Percentiles rank a stretch among this genome's conserved stretches.
phyloP scores from a whole-genome alignment of 768 basidiomycete species.

The Suillus sp. region DNA sequence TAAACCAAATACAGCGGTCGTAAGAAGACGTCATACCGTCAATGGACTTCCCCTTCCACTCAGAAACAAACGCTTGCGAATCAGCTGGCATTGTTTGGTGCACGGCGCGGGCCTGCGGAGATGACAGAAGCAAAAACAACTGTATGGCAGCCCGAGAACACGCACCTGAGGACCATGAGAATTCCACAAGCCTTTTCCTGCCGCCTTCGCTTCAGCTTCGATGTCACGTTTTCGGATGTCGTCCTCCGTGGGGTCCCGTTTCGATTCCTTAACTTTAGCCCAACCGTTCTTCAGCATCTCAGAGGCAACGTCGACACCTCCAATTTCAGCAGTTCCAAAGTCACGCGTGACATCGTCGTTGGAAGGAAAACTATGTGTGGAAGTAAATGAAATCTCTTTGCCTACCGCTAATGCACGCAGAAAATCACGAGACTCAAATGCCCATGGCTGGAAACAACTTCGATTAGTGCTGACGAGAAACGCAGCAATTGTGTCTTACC shows the following conservation, averaged over 20 bases:
- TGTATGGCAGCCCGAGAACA: constrained; percentile 1
- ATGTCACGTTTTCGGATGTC: constrained; percentile 70
- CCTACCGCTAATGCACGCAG: constrained; percentile 84
- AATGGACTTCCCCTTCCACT: constrained; percentile 90
- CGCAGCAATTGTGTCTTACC: constrained; percentile 41
- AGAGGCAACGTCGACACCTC: constrained; percentile 67
- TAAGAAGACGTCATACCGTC: constrained; percentile 58
- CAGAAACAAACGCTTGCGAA: constrained; percentile 82
- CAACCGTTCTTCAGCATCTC: constrained; percentile 90
- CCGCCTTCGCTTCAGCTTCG: constrained; percentile 73
- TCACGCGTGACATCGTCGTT: constrained; percentile 80
- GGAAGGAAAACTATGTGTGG: constrained; percentile 76
- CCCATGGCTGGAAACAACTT: constrained; percentile 64
- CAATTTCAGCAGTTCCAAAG: constrained; percentile 74
- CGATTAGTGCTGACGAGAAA: constrained; percentile 12
- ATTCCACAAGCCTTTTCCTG: constrained; percentile 86
- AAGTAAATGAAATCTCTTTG: constrained; percentile 84
- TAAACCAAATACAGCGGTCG: neutral
- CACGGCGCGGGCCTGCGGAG: constrained; percentile 63
- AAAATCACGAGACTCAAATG: constrained; percentile 93
- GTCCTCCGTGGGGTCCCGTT: constrained; percentile 80
- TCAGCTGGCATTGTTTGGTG: constrained; percentile 89
- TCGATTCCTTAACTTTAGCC: constrained; percentile 88
- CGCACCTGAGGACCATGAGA: constrained; percentile 72
- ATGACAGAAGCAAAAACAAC: constrained; percentile 1